Evolutionary conservation across 805 yeast genomes (phyloP).

Genomic region (Saccharomycopsis lassenensis): DNA sequence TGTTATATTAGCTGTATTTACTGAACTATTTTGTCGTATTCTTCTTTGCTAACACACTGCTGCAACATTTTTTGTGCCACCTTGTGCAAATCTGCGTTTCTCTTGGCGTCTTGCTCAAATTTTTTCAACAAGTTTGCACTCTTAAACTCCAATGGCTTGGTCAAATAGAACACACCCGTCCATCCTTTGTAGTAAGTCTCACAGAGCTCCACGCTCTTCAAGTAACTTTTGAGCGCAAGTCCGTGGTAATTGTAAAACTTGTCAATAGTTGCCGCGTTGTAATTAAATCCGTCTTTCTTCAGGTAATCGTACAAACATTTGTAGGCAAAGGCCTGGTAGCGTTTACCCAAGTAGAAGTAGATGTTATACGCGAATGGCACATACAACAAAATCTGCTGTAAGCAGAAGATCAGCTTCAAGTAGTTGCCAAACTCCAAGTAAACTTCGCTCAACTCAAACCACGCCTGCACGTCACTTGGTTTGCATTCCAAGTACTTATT

Average conservation of each 20-base stretch:
- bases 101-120: slow-evolving; percentile 21
- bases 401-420: slow-evolving; percentile 54
- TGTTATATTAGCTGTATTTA: no score
- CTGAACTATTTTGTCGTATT: slow-evolving; percentile 25
- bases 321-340: slow-evolving; percentile 21
- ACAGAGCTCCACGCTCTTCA: slow-evolving; percentile 69
- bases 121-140: slow-evolving; percentile 15
- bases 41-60: slow-evolving; percentile 25
- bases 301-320: slow-evolving; percentile 11
- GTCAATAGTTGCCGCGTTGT: slow-evolving; percentile 12
- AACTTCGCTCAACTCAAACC: slow-evolving; percentile 67
- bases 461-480: slow-evolving; percentile 67
- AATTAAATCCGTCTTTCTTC: slow-evolving; percentile 9
- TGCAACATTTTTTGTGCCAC: slow-evolving; percentile 30
- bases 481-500: slow-evolving; percentile 43
- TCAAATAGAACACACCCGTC: slow-evolving; percentile 46
- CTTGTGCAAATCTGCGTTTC: slow-evolving; percentile 25
- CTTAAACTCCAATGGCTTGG: slow-evolving; percentile 22
- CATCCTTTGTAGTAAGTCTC: slow-evolving; percentile 62
- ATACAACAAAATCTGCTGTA: slow-evolving; percentile 58
- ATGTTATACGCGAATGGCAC: slow-evolving; percentile 62
- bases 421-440: slow-evolving; percentile 52
- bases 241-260: slow-evolving; percentile 13
- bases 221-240: slow-evolving; percentile 35
- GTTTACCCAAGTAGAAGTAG: slow-evolving; percentile 53